Evolutionary conservation across 2,329 filamentous ascomycete genomes (phyloP), one percentile per base, ranked within the genome.

Genomic region (Cladophialophora yegresii): DNA sequence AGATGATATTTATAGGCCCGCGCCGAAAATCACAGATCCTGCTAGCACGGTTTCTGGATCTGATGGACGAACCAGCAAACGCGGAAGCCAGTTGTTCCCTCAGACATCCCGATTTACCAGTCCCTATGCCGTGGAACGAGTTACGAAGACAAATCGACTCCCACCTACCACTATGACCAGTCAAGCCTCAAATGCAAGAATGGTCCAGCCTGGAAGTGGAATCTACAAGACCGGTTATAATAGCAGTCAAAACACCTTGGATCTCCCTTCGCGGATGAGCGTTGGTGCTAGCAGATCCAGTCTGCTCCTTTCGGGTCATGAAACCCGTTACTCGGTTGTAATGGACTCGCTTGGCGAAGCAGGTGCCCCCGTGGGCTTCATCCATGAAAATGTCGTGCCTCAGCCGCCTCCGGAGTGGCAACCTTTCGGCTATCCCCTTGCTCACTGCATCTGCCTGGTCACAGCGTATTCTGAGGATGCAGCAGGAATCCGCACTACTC

Each of bases 371-470:
- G 87, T 91, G 36, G 93, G 93, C n/a, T 96, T 97, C 76, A 96
- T 98, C 62, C 93, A 98, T 75, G 93, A 97, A 76, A 85, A 91
- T 45, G 95, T 99, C 47, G 93, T 99, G 54, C 93, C 96, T 32
- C 95, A 99, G 74, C 95, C 95, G 43, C 95, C 95, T 8, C 88
- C 93, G 2, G 95, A 99, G 77, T 99, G 93, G 89, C 93, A 97
- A 80, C 95, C 95, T 0, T 98, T 96, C 75, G 95, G 93, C 0
- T 99, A 92, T 76, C 95, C 96, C 13, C 82, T 99, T 69, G 95
- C 93, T 54, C 95, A 99, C 77, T 85, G 91, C 0, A 92, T 99
- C 74, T 98, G 93, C 77, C 79, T 99, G 69, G 93, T 99, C 57
- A 99, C 96, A 28, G 92, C 92, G 20, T 99, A 99, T 77, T 99